Evolutionary conservation across 805 yeast genomes (phyloP), one percentile per base, ranked within the genome.

Genomic region (Blastobotrys parvus): DNA sequence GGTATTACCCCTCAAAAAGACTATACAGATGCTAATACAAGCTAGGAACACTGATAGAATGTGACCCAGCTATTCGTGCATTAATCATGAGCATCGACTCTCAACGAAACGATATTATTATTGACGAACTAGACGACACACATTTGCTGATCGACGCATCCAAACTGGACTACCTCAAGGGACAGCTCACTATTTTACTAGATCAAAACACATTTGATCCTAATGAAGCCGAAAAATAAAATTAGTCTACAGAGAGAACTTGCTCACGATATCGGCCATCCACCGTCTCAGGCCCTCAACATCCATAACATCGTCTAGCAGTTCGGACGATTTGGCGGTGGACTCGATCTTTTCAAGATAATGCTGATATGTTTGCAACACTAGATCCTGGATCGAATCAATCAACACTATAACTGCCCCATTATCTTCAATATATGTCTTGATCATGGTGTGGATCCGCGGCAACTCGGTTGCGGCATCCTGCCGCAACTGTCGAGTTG

Each of bases 51-150:
- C 11, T 25, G 29, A 25, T 25, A 7, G 29, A 25, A 25, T 25
- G 97, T 60, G 98, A 90, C 60, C 97, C 98, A 1, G 86, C 97
- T 1, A 88, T 90, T 49, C 74, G 79, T 49, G 95, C 97, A 0
- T 68, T 90, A 39, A 85, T 90, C 2, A 64, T 90, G 18, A 82
- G 80, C 58, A 82, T 90, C 35, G 97, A 92, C 61, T 67, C 86
- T 0, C 75, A 77, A 21, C 65, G 71, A 30, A 82, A 85, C 45
- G 94, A 88, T 52, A 80, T 92, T 27, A 75, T 78, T 3, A 61
- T 78, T 17, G 79, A 76, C 62, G 97, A 92, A 54, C 70, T 90
- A 34, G 97, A 92, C 58, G 97, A 89, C 37, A 85, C 92, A 1
- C 97, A 92, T 61, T 63, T 90, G 16, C 68, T 92, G 47, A 82